Evolutionary conservation across 139 green algal genomes (phyloP).

Genomic region (Closterium sp.): DNA sequence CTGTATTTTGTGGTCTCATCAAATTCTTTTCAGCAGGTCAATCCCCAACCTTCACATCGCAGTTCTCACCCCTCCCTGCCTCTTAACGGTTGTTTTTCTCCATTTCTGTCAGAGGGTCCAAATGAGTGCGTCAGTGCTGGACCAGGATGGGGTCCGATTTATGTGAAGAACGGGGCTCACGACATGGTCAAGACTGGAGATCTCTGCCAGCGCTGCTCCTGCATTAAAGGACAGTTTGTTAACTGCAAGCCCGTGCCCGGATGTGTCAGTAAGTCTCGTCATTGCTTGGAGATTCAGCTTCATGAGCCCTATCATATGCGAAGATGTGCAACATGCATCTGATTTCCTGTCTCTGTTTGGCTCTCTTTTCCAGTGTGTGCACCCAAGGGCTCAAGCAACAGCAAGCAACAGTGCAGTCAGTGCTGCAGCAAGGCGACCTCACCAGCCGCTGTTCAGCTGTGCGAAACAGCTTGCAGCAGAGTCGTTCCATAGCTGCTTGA

Average conservation of each 20-base stretch:
- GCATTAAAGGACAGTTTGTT: not conserved
- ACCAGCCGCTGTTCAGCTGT: not conserved
- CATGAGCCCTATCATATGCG: not conserved
- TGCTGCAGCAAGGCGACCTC: not conserved
- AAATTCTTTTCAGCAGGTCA: too few species aligned
- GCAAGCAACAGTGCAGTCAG: not conserved
- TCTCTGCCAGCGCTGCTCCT: not conserved
- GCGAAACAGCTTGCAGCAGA: not conserved
- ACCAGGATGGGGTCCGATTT: not conserved
- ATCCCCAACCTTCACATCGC: too few species aligned
- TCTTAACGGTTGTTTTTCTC: not conserved
- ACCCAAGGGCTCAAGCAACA: not conserved
- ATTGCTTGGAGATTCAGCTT: not conserved
- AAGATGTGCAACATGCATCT: not conserved
- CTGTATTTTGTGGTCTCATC: too few species aligned
- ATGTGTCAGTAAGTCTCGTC: not conserved
- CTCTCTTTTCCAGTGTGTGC: not conserved
- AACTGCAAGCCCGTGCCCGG: not conserved
- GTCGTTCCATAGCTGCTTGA: not conserved
- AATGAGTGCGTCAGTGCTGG: not conserved
- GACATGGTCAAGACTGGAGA: not conserved
- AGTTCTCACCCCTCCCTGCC: not conserved
- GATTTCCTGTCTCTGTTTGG: not conserved
- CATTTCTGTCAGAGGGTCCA: not conserved
- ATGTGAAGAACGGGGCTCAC: not conserved